phyloP scores from a whole-genome alignment of 1,139 yeast species.

The Scheffersomyces quercinus region DNA sequence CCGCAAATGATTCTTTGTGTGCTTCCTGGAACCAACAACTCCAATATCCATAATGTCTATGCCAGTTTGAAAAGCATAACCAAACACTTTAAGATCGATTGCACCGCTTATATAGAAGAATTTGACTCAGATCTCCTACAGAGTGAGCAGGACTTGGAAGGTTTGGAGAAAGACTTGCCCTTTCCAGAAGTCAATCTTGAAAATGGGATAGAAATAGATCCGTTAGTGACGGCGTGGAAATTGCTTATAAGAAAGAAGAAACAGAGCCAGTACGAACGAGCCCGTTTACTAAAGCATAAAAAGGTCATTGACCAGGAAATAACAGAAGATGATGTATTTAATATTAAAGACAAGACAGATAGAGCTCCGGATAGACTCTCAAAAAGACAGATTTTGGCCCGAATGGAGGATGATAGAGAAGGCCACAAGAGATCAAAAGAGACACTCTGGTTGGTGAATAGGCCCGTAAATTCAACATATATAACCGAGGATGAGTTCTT shows the following conservation, averaged over 20 bases:
- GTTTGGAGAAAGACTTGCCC: slow-evolving; percentile 32
- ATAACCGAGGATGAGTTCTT: slow-evolving; percentile 60
- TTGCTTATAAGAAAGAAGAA: slow-evolving; percentile 47
- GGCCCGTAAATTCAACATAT: slow-evolving; percentile 40
- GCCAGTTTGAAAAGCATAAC: slow-evolving; percentile 41
- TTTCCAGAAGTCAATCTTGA: slow-evolving; percentile 29
- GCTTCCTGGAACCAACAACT: slow-evolving; percentile 48
- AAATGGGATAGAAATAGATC: slow-evolving; percentile 22
- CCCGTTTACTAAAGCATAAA: slow-evolving; percentile 32
- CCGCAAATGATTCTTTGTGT: slow-evolving; percentile 53
- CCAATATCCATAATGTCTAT: slow-evolving; percentile 52
- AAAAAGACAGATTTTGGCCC: slow-evolving; percentile 58
- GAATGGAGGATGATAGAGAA: slow-evolving; percentile 89
- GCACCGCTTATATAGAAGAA: slow-evolving; percentile 22
- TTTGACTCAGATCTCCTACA: slow-evolving; percentile 33
- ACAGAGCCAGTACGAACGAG: slow-evolving; percentile 53
- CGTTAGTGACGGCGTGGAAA: slow-evolving; percentile 48
- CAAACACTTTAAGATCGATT: slow-evolving; percentile 33
- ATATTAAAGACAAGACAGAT: slow-evolving; percentile 26
- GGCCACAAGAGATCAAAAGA: slow-evolving; percentile 80
- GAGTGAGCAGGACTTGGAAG: slow-evolving; percentile 31
- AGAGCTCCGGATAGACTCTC: slow-evolving; percentile 30
- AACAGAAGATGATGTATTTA: slow-evolving; percentile 33
- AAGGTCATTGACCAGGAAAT: slow-evolving; percentile 20
- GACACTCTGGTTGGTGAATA: slow-evolving; percentile 64